Evolutionary conservation across 495 filamentous ascomycete genomes (phyloP), one percentile per base, ranked within the genome.

Genomic region (Penicillium crystallinum): DNA sequence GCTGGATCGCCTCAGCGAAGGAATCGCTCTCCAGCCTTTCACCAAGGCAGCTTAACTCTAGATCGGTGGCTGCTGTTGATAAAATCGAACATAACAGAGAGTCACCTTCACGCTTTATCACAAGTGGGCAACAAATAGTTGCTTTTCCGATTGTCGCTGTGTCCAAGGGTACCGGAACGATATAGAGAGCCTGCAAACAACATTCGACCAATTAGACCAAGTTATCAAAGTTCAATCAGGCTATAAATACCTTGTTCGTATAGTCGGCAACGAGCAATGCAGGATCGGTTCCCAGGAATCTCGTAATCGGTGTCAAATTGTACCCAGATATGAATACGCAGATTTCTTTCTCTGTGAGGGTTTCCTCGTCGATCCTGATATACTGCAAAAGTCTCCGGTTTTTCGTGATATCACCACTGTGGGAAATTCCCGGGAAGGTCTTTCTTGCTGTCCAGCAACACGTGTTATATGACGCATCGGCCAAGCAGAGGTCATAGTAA

Each of bases 401-500:
- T 2, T 17, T 10, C 6, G 4, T 11, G n/a, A 33, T 17, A n/a
- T 54, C 51, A 2, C 51, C 36, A 23, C 51, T 54, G 12, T 54
- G 51, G 10, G 12, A 22, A 6, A 54, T 35, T 17, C 51, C 51
- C 12, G 31, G n/a, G 21, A 65, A 63, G 10, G 59, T 60, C 6
- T 18, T 25, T 31, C 22, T 53, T 37, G 46, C 33, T 31, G 1
- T 6, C 29, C 38, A 65, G 33, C 56, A 62, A 42, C 54, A 43
- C 11, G 56, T 29, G 5, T 57, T 58, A 27, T 41, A 54, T 10
- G 29, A 43, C 39, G 56, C 56, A 55, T 65, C 54, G 4, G 56
- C 62, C 23, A 63, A 37, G 45, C 62, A 65, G 33, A 65, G 49
- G 34, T 65, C 62, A 29, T 52, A 65, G 54, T 65, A 65, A 25